Evolutionary conservation across 306 rosid genomes (phyloP).

Genomic region (Rubus idaeus): DNA sequence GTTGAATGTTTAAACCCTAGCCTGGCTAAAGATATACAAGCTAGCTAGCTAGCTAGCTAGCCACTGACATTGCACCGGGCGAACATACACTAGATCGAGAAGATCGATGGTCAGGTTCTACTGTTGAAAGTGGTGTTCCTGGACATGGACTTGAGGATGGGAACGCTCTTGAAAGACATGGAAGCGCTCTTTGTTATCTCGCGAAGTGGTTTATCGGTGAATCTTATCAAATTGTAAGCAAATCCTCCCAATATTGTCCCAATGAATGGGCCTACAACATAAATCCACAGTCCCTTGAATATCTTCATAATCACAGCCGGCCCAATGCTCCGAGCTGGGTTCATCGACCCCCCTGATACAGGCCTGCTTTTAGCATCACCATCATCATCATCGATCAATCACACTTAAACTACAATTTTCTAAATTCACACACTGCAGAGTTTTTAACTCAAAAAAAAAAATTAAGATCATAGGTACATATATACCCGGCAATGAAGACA

Average conservation of each 20-base stretch:
- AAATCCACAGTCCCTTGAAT: constrained; percentile 51
- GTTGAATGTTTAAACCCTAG: not conserved
- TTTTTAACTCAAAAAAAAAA: not conserved
- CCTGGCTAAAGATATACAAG: not conserved
- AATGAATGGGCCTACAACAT: constrained; percentile 42
- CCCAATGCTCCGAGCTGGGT: constrained; percentile 74
- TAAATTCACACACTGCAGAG: not conserved
- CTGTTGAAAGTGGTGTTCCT: constrained; percentile 1
- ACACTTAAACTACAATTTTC: not conserved
- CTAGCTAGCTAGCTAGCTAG: not conserved
- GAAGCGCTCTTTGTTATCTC: constrained; percentile 39
- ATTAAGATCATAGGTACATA: not conserved
- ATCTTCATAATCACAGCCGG: constrained; percentile 53
- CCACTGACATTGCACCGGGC: not conserved
- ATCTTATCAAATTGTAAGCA: constrained; percentile 49
- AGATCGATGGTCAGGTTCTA: not conserved
- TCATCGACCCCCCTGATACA: constrained; percentile 68
- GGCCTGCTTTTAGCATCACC: constrained; percentile 31
- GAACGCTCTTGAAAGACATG: constrained; percentile 13
- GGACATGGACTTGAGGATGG: constrained; percentile 36
- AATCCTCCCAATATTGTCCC: constrained; percentile 55
- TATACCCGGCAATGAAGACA: constrained; percentile 67
- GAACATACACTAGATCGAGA: not conserved
- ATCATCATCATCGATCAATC: not conserved
- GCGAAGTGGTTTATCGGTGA: constrained; percentile 46